Percentiles rank a stretch among this genome's conserved stretches.
Evolutionary conservation across 345 rosid species (phyloP).

Genomic region (Syzygium aromaticum): DNA sequence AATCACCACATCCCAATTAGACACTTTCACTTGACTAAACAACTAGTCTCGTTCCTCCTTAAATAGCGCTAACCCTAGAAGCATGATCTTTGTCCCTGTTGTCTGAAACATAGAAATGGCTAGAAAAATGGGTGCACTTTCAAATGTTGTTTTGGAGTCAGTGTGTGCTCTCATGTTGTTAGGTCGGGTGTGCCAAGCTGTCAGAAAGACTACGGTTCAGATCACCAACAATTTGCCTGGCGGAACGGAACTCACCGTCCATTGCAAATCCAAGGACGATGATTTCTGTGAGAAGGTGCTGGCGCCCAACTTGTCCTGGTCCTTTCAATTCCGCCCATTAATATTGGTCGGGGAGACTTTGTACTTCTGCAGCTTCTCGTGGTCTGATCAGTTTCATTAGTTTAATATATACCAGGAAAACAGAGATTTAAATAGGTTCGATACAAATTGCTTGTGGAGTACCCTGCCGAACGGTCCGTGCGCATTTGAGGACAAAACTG

Average conservation of each 20-base stretch:
- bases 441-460: neutral
- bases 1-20: neutral
- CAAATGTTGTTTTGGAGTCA: neutral
- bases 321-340: neutral
- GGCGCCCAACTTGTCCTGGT: fast-evolving
- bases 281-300: fast-evolving
- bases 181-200: neutral
- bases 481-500: neutral
- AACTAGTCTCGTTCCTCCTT: neutral
- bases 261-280: neutral
- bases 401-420: neutral
- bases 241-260: neutral
- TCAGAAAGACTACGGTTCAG: neutral
- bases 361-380: neutral
- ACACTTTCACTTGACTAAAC: neutral
- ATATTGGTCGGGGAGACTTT: fast-evolving
- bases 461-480: neutral
- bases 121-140: neutral
- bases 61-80: neutral
- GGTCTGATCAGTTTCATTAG: neutral
- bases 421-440: neutral
- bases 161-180: neutral
- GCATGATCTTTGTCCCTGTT: neutral
- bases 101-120: neutral
- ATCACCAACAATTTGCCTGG: neutral